Percentiles rank a stretch among this genome's conserved stretches.
phyloP scores from a whole-genome alignment of 352 stramenopile genomes.

The Phytopythium delawarense region DNA sequence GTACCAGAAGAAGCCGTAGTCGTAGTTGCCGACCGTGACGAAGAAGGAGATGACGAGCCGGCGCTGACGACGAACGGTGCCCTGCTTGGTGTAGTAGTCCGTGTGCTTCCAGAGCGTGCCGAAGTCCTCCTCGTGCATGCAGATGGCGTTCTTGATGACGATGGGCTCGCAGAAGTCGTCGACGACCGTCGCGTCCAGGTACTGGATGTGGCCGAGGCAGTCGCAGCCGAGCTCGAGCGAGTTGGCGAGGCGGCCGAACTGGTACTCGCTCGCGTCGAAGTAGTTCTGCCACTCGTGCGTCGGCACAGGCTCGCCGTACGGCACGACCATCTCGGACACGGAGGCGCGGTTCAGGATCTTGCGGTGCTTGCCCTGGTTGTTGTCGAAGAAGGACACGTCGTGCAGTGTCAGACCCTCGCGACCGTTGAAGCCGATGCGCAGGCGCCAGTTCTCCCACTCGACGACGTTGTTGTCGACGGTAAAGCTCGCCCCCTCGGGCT shows the following conservation, averaged over 20 bases:
- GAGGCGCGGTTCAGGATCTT: slow-evolving; percentile 62
- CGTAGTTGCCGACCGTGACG: slow-evolving; percentile 84
- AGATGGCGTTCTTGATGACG: slow-evolving; percentile 66
- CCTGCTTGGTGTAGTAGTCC: slow-evolving; percentile 22
- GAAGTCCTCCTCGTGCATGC: slow-evolving; percentile 83
- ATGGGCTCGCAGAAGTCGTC: slow-evolving; percentile 48
- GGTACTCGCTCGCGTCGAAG: slow-evolving; percentile 84
- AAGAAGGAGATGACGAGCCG: slow-evolving; percentile 85
- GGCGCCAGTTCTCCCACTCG: slow-evolving; percentile 75
- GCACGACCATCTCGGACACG: slow-evolving; percentile 86
- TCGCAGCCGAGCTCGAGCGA: slow-evolving; percentile 80
- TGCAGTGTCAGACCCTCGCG: slow-evolving; percentile 80
- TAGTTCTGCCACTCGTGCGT: slow-evolving; percentile 81
- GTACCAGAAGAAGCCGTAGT: slow-evolving; percentile 81
- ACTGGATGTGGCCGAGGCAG: slow-evolving; percentile 81
- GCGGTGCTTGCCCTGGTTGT: slow-evolving; percentile 18
- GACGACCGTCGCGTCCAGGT: slow-evolving; percentile 68
- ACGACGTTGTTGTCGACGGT: slow-evolving; percentile 61
- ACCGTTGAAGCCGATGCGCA: slow-evolving; percentile 78
- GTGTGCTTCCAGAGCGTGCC: slow-evolving; percentile 82
- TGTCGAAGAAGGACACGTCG: slow-evolving; percentile 52
- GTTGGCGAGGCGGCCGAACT: slow-evolving; percentile 72
- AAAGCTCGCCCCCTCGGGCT: slow-evolving; percentile 75
- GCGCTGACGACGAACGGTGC: slow-evolving; percentile 51
- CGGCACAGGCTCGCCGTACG: slow-evolving; percentile 67